Percentiles rank a stretch among this genome's conserved stretches.
These are phyloP conservation scores for Leptodontidium sp. DNA, from an alignment of 2,329 filamentous ascomycete species.

Conservation along the genomic window DNA sequence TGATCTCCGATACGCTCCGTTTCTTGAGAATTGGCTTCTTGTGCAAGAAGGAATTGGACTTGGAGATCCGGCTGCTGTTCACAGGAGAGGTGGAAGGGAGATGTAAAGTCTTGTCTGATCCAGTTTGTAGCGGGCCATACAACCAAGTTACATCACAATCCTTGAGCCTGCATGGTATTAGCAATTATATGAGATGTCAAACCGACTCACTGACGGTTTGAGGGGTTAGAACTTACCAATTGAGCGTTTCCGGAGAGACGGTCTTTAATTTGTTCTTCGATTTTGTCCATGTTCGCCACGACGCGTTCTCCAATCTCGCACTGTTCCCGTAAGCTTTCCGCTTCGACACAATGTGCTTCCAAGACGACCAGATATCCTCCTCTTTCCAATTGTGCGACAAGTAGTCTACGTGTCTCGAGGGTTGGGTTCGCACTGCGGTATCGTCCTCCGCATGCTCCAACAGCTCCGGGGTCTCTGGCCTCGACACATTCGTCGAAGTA, in stretches of 20 bases:
- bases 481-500: constrained; percentile 59
- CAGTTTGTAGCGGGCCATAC: constrained; percentile 89
- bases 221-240: constrained; percentile 72
- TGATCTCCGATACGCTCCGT: constrained; percentile 93
- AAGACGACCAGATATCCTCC: constrained; percentile 97
- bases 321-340: constrained; percentile 82
- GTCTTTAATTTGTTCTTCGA: constrained; percentile 87
- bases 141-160: constrained; percentile 98
- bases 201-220: background rate
- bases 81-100: constrained; percentile 52
- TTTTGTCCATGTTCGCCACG: constrained; percentile 97
- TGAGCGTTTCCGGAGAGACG: constrained; percentile 88
- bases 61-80: constrained; percentile 63
- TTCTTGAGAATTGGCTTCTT: constrained; percentile 90
- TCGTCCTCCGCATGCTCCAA: constrained; percentile 56
- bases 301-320: constrained; percentile 89
- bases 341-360: constrained; percentile 89
- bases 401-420: constrained; percentile 89
- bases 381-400: constrained; percentile 94
- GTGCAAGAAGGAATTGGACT: constrained; percentile 65
- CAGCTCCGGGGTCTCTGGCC: constrained; percentile 37
- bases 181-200: constrained; percentile 17
- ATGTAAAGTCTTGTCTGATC: constrained; percentile 62
- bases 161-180: constrained; percentile 73
- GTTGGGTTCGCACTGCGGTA: constrained; percentile 63